Evolutionary conservation across 441 rosid genomes (phyloP).

Genomic region (Croton laevigatus): DNA sequence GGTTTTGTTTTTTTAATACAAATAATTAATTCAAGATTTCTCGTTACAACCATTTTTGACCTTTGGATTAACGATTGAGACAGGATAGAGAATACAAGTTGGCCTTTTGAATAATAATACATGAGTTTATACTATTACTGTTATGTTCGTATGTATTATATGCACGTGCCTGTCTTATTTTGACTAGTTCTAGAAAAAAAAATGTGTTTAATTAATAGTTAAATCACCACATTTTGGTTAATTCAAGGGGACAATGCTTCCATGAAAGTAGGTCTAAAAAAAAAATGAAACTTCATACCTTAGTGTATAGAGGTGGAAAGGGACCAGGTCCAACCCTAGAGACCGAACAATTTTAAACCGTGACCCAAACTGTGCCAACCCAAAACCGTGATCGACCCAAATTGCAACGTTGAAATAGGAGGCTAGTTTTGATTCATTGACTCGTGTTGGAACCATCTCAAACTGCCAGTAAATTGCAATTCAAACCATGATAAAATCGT

Average conservation of each 20-base stretch:
- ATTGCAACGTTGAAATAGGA: no score
- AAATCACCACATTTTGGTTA: slow-evolving; percentile 5
- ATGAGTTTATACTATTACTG: neutral
- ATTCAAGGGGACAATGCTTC: neutral
- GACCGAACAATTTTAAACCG: no score
- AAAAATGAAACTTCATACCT: slow-evolving; percentile 10
- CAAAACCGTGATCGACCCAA: no score
- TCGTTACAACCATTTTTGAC: slow-evolving; percentile 19
- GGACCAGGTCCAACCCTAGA: no score
- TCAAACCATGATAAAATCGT: no score
- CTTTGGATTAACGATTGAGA: slow-evolving; percentile 3
- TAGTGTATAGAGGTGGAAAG: no score
- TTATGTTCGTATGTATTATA: neutral
- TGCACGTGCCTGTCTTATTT: slow-evolving; percentile 24
- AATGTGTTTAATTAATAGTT: neutral
- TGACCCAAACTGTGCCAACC: no score
- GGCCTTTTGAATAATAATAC: slow-evolving; percentile 17
- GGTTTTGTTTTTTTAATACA: slow-evolving; percentile 2
- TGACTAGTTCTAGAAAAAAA: neutral
- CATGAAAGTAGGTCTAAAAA: neutral
- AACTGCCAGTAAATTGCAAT: no score
- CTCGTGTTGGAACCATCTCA: no score
- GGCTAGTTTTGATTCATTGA: no score
- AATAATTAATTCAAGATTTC: neutral
- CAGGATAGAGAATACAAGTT: neutral